A percentile compares a stretch with the other conserved stretches of the same genome.
Evolutionary conservation across 164 flowering plant genomes (phyloP).

Genomic region (Hamamelis virginiana): DNA sequence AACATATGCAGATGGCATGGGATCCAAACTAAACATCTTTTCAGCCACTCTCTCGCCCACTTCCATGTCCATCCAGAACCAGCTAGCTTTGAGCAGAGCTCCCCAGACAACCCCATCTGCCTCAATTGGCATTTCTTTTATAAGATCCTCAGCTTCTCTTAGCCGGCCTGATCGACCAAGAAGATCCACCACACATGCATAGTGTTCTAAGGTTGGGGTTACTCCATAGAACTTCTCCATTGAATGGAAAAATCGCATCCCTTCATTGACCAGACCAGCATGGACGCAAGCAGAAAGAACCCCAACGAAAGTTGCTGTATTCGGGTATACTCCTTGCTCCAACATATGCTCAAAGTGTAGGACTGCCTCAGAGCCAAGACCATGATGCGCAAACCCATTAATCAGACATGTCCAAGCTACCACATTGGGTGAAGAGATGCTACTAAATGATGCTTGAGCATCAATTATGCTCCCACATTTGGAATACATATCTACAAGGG

Average conservation of each 20-base stretch:
- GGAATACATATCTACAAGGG: slow-evolving; percentile 77
- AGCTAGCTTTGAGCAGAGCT: slow-evolving; percentile 66
- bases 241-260: slow-evolving; percentile 42
- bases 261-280: slow-evolving; percentile 54
- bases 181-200: slow-evolving; percentile 70
- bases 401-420: slow-evolving; percentile 78
- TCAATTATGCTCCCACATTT: slow-evolving; percentile 69
- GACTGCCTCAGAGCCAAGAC: slow-evolving; percentile 50
- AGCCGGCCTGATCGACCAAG: slow-evolving; percentile 70
- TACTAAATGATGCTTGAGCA: slow-evolving; percentile 50
- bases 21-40: slow-evolving; percentile 43
- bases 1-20: slow-evolving; percentile 43
- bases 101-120: slow-evolving; percentile 60
- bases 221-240: slow-evolving; percentile 51
- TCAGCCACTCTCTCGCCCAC: slow-evolving; percentile 61
- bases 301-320: slow-evolving; percentile 69
- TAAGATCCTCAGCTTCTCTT: slow-evolving; percentile 59
- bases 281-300: slow-evolving; percentile 61
- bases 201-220: slow-evolving; percentile 64
- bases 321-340: slow-evolving; percentile 44
- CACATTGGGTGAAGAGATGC: slow-evolving; percentile 61
- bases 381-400: slow-evolving; percentile 66
- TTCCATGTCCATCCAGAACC: slow-evolving; percentile 63
- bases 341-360: slow-evolving; percentile 53
- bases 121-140: slow-evolving; percentile 54